A percentile compares a stretch with the other conserved stretches of the same genome.
Conservation (phyloP, 805 yeast genomes). For the Metschnikowia dekortorum region DNA sequence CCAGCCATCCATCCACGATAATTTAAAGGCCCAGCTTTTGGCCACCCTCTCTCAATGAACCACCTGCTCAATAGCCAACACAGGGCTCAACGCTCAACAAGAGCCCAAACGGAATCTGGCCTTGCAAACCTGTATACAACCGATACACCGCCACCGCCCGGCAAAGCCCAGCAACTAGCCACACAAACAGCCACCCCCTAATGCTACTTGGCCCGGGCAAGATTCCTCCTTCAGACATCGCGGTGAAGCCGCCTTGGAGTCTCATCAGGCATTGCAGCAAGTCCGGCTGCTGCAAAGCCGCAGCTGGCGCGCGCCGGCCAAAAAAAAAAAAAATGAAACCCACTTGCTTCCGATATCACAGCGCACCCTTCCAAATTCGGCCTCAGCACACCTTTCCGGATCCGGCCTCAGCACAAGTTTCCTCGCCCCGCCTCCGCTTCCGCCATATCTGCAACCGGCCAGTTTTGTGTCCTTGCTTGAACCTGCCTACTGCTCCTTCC, state of each 20-base stretch:
- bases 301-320: conserved; percentile 1
- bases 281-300: not conserved
- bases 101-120: no score
- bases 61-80: no score
- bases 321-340: conserved; percentile 1
- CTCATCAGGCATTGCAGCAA: not conserved
- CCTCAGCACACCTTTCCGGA: not conserved
- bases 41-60: no score
- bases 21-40: no score
- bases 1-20: no score
- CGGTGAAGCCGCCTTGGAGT: not conserved
- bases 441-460: not conserved
- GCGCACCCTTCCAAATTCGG: conserved; percentile 1
- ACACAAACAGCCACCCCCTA: no score
- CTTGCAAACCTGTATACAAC: no score
- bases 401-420: not conserved
- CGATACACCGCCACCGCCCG: no score
- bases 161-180: no score
- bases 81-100: no score
- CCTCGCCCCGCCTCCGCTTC: not conserved
- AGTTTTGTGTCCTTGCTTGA: not conserved
- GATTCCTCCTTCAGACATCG: no score
- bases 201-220: no score
- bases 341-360: conserved; percentile 1
- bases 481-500: not conserved